phyloP scores from a whole-genome alignment of 306 rosid genomes.

The Sicyos baderoa region DNA sequence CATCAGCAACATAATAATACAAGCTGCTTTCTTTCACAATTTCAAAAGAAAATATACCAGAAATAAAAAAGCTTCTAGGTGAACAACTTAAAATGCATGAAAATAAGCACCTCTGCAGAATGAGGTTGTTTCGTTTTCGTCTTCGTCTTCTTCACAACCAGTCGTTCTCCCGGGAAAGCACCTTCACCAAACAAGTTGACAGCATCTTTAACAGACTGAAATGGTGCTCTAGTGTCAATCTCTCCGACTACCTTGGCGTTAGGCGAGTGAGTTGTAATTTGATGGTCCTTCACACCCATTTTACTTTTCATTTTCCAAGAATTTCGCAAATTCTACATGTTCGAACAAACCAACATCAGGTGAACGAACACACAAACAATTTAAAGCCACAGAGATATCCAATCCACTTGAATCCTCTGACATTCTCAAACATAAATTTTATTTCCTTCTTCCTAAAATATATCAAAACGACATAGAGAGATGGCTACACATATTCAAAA shows the following conservation, averaged over 20 bases:
- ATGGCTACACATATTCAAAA: background rate
- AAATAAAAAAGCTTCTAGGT: background rate
- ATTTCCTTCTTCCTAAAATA: background rate
- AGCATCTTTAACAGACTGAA: conserved; percentile 97
- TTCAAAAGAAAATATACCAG: background rate
- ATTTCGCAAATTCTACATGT: conserved; percentile 22
- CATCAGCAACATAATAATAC: background rate
- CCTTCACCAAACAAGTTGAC: conserved; percentile 87
- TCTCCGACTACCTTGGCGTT: conserved; percentile 79
- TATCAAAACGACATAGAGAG: background rate
- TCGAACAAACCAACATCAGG: conserved; percentile 14
- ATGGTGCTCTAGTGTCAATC: conserved; percentile 96
- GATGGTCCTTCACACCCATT: conserved; percentile 64
- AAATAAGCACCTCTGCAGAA: conserved; percentile 66
- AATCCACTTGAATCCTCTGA: background rate
- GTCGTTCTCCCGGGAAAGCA: conserved; percentile 79
- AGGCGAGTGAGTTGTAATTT: conserved; percentile 49
- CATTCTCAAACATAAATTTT: background rate
- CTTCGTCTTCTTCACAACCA: conserved; percentile 52
- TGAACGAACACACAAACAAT: background rate
- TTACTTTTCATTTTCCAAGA: conserved; percentile 19
- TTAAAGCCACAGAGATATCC: background rate
- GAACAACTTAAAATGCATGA: background rate
- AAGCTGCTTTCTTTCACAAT: background rate
- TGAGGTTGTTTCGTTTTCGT: conserved; percentile 38